A percentile compares a stretch with the other conserved stretches of the same genome.
These are phyloP conservation scores for Phytopythium helicoides DNA, from an alignment of 352 stramenopile species.

Conservation along the genomic window DNA sequence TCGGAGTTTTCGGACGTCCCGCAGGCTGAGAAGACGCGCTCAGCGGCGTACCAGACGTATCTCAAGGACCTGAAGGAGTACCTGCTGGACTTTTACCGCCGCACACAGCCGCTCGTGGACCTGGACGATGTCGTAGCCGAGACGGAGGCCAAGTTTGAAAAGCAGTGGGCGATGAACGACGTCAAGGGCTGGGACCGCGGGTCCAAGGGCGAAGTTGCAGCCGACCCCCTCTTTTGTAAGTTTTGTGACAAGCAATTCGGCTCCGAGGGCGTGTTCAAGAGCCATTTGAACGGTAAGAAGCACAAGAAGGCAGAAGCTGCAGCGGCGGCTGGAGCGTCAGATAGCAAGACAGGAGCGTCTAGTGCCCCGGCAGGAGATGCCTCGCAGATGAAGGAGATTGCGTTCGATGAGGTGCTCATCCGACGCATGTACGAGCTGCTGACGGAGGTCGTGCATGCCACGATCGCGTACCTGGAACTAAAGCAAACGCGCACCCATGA, in stretches of 20 bases:
- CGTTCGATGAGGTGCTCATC: constrained; percentile 73
- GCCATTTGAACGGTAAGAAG: constrained; percentile 76
- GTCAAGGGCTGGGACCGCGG: constrained; percentile 54
- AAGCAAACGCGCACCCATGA: constrained; percentile 89
- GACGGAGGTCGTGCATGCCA: constrained; percentile 81
- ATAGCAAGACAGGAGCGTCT: constrained; percentile 8
- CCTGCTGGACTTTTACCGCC: constrained; percentile 84
- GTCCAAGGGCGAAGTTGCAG: constrained; percentile 1
- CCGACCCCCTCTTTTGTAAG: constrained; percentile 46
- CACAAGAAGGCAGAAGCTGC: constrained; percentile 67
- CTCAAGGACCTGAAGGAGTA: constrained; percentile 76
- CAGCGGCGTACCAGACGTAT: constrained; percentile 61
- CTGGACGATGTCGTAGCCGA: constrained; percentile 84
- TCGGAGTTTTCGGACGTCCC: constrained; percentile 65
- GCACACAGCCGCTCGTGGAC: constrained; percentile 86
- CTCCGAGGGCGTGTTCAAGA: constrained; percentile 66
- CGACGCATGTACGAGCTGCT: constrained; percentile 73
- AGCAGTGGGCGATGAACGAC: constrained; percentile 66
- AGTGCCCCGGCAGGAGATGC: constrained; percentile 10
- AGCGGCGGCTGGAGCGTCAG: constrained; percentile 6
- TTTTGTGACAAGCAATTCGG: constrained; percentile 74
- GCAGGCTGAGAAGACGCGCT: constrained; percentile 52
- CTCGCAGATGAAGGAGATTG: constrained; percentile 43
- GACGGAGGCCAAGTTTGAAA: constrained; percentile 80
- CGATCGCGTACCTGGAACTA: constrained; percentile 81